Conservation (phyloP, 2,329 filamentous ascomycete genomes). For the Cercospora sesami region DNA sequence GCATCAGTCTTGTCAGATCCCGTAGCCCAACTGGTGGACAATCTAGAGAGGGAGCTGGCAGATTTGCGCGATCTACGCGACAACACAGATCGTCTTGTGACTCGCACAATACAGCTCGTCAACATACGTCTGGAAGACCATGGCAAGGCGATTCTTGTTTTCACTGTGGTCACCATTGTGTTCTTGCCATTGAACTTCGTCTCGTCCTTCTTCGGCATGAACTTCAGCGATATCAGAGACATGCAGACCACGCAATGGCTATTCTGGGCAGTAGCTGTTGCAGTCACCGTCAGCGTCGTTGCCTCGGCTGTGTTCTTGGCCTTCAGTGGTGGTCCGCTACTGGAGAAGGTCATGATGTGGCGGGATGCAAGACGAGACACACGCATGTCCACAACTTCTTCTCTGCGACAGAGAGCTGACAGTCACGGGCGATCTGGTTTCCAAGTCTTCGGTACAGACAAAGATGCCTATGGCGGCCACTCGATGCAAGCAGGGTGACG, state of each 20-base stretch:
- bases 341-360: constrained; percentile 43
- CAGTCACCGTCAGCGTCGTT: constrained; percentile 44
- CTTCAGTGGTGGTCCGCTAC: constrained; percentile 44
- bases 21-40: constrained; percentile 43
- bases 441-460: constrained; percentile 20
- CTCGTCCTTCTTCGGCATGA: constrained; percentile 49
- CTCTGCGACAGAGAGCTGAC: constrained; percentile 17
- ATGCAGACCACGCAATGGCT: constrained; percentile 42
- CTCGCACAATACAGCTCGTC: constrained; percentile 47
- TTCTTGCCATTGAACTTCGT: constrained; percentile 49
- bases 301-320: constrained; percentile 43
- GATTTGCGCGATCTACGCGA: constrained; percentile 46
- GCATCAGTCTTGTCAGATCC: constrained; percentile 42
- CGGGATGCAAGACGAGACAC: constrained; percentile 25
- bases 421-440: constrained; percentile 13
- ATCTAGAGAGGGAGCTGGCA: constrained; percentile 43
- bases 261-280: constrained; percentile 45
- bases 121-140: constrained; percentile 50
- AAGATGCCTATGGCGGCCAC: constrained; percentile 4
- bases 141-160: constrained; percentile 47
- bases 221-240: constrained; percentile 44
- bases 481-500: constrained; percentile 11
- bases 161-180: constrained; percentile 48
- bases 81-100: constrained; percentile 47
- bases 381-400: constrained; percentile 21